Evolutionary conservation across 768 basidiomycete genomes (phyloP).

Genomic region (Porpolomopsis calyptriformis): DNA sequence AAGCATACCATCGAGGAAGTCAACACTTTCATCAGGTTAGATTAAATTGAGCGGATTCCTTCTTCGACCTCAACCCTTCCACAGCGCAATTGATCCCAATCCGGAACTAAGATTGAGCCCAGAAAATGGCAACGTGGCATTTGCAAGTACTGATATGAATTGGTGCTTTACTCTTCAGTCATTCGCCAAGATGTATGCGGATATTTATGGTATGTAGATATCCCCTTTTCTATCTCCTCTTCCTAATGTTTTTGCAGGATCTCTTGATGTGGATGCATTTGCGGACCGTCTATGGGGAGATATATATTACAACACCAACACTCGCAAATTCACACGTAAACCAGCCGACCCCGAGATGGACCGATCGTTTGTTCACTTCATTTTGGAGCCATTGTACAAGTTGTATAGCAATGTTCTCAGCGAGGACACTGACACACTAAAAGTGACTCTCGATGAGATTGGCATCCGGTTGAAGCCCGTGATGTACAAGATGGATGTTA

Average conservation of each 20-base stretch:
- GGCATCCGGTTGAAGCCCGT: slow-evolving; percentile 83
- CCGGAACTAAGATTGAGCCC: slow-evolving; percentile 84
- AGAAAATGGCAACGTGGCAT: slow-evolving; percentile 92
- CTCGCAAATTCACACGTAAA: slow-evolving; percentile 84
- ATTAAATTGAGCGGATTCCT: neutral
- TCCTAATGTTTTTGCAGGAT: slow-evolving; percentile 31
- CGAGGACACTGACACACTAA: slow-evolving; percentile 84
- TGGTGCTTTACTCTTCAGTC: slow-evolving; percentile 95
- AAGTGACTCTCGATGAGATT: slow-evolving; percentile 63
- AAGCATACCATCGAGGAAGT: slow-evolving; percentile 99
- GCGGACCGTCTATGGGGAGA: slow-evolving; percentile 95
- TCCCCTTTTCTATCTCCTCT: neutral
- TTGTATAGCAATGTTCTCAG: slow-evolving; percentile 91
- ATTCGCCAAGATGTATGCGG: slow-evolving; percentile 93
- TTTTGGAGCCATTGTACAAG: slow-evolving; percentile 94
- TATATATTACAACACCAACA: slow-evolving; percentile 82
- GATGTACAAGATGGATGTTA: slow-evolving; percentile 97
- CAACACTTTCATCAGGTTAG: slow-evolving; percentile 88
- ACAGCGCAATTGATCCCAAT: slow-evolving; percentile 75
- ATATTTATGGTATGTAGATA: slow-evolving; percentile 75
- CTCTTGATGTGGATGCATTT: slow-evolving; percentile 75
- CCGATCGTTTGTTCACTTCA: slow-evolving; percentile 90
- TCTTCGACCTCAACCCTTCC: slow-evolving; percentile 3
- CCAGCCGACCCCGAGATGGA: slow-evolving; percentile 66
- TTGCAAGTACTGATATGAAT: slow-evolving; percentile 93